These are phyloP conservation scores for Silene conica DNA, from an alignment of 148 eudicot genomes.

Conservation along the genomic window DNA sequence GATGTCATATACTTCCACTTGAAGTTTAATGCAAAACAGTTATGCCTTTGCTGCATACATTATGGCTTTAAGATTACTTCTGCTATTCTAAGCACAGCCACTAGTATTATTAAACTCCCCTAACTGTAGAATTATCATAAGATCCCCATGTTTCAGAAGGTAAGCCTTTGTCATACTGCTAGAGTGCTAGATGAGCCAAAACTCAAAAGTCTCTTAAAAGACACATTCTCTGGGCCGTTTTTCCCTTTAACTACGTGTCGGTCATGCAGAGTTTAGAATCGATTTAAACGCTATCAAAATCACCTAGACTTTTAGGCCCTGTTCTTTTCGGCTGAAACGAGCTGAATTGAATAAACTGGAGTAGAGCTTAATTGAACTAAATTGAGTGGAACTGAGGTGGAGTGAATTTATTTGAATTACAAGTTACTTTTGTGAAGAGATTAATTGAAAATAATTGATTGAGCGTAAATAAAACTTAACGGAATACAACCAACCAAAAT, in stretches of 20 bases:
- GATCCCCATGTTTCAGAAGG: constrained; percentile 2
- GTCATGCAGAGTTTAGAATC: background rate
- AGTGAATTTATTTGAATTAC: too few relatives aligned
- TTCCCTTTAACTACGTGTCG: background rate
- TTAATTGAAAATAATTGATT: too few relatives aligned
- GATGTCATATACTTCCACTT: constrained; percentile 29
- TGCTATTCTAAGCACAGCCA: constrained; percentile 12
- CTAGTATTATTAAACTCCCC: background rate
- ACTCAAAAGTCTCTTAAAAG: constrained; percentile 12
- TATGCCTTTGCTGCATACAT: constrained; percentile 11
- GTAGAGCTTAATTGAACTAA: too few relatives aligned
- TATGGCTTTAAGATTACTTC: constrained; percentile 31
- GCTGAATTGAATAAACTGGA: too few relatives aligned
- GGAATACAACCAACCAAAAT: too few relatives aligned
- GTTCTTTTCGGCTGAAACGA: too few relatives aligned
- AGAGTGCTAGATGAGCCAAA: constrained; percentile 4
- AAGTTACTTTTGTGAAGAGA: too few relatives aligned
- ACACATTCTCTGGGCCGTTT: background rate
- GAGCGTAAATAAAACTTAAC: too few relatives aligned
- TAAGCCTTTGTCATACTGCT: background rate
- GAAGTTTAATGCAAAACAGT: constrained; percentile 19
- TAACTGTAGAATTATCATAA: constrained; percentile 1
- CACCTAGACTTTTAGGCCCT: too few relatives aligned
- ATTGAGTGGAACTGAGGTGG: too few relatives aligned
- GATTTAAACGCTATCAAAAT: background rate